Percentiles rank a stretch among this genome's conserved stretches.
Evolutionary conservation across 306 rosid species (phyloP).

Genomic region (Cucurbita maxima): DNA sequence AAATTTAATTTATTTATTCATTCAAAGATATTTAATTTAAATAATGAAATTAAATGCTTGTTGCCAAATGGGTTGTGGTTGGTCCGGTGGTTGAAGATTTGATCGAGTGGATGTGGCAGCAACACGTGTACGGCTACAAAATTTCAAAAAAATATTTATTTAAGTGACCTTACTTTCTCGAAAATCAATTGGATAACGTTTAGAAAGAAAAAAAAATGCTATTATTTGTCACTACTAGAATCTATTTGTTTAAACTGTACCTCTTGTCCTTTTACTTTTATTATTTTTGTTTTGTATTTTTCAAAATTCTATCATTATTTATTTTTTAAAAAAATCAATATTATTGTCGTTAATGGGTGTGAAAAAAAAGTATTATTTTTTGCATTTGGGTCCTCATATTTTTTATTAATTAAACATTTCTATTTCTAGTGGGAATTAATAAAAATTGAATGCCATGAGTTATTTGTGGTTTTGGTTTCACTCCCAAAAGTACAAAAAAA

Average conservation of each 20-base stretch:
- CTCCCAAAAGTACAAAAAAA: not conserved
- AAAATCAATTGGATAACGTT: not conserved
- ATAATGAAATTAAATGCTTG: not conserved
- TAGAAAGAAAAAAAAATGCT: not conserved
- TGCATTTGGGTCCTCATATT: not conserved
- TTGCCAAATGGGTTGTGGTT: not conserved
- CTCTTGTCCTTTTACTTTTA: not conserved
- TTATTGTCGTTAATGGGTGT: not conserved
- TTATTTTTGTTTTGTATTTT: not conserved
- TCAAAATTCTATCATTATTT: not conserved
- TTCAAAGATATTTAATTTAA: not conserved
- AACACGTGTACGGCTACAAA: not conserved
- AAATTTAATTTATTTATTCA: not conserved
- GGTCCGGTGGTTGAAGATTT: constrained; percentile 1
- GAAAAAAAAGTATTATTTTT: not conserved
- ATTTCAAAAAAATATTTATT: not conserved
- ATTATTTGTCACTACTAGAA: not conserved
- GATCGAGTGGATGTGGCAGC: not conserved
- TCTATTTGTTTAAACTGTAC: not conserved
- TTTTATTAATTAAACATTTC: not conserved
- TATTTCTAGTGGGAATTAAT: not conserved
- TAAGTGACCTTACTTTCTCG: not conserved
- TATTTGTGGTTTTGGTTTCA: not conserved
- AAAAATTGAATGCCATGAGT: not conserved
- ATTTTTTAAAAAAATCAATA: no score